Percentiles rank a stretch among this genome's conserved stretches.
phyloP scores from a whole-genome alignment of 1,284 basidiomycete genomes.

The Cutaneotrichosporon cavernicola region DNA sequence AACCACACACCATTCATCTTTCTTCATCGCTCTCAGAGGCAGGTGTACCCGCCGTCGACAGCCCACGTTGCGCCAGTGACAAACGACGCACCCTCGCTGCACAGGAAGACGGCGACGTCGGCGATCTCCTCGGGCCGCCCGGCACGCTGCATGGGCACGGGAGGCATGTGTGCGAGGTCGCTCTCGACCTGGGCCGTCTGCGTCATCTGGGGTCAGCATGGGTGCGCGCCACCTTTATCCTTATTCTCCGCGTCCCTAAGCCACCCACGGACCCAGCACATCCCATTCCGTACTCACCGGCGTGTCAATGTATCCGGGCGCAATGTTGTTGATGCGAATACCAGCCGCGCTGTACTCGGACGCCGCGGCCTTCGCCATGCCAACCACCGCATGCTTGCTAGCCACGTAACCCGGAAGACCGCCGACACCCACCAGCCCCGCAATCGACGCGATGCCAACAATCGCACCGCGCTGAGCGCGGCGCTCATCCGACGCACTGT shows the following conservation, averaged over 20 bases:
- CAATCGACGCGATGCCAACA: constrained; percentile 29
- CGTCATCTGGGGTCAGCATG: constrained; percentile 1
- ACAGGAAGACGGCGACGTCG: constrained; percentile 37
- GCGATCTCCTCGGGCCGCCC: constrained; percentile 36
- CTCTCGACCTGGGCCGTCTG: not conserved
- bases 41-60: constrained; percentile 33
- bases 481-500: constrained; percentile 10
- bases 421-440: constrained; percentile 8
- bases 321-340: constrained; percentile 25
- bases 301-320: constrained; percentile 26
- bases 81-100: constrained; percentile 34
- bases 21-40: not conserved
- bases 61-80: constrained; percentile 39
- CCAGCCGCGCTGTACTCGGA: constrained; percentile 22
- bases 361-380: constrained; percentile 24
- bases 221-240: not conserved
- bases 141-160: constrained; percentile 8
- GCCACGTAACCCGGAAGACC: constrained; percentile 15
- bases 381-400: constrained; percentile 31
- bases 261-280: not conserved
- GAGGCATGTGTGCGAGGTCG: not conserved
- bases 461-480: constrained; percentile 29
- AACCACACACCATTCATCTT: too few species aligned
- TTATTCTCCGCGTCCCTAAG: too few species aligned
- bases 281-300: constrained; percentile 5